Conservation (phyloP, 106 monocot species). For the Platanthera zijinensis region DNA sequence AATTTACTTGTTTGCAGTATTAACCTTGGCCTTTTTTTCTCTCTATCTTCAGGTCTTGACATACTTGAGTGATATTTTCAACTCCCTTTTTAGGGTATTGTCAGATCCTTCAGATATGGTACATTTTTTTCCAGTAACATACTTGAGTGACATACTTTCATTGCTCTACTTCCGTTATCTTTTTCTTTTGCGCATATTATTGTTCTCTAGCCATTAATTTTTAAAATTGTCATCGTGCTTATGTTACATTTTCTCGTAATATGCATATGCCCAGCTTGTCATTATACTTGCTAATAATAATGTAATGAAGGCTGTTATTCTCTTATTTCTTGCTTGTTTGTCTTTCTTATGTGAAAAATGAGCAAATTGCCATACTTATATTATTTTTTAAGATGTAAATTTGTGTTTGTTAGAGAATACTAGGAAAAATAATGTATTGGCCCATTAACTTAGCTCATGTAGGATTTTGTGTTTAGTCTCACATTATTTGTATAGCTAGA, state of each 20-base stretch:
- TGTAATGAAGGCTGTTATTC: not conserved
- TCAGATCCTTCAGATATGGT: conserved; percentile 98
- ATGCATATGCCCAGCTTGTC: not conserved
- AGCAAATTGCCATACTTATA: not conserved
- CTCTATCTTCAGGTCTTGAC: conserved; percentile 56
- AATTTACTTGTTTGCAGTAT: not conserved
- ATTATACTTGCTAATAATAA: not conserved
- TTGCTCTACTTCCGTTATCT: not conserved
- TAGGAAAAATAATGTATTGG: too few relatives aligned
- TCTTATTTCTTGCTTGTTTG: not conserved
- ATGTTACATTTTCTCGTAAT: not conserved
- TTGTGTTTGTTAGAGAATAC: not conserved
- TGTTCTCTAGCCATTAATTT: not conserved
- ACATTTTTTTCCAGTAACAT: not conserved
- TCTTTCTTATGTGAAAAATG: not conserved
- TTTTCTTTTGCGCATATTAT: not conserved
- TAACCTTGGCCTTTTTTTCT: not conserved
- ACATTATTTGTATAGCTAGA: too few relatives aligned
- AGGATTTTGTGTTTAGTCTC: too few relatives aligned
- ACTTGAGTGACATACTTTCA: too few relatives aligned
- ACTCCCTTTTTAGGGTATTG: conserved; percentile 71
- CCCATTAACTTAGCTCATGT: too few relatives aligned
- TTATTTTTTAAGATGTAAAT: not conserved
- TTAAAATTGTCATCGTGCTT: not conserved
- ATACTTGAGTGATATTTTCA: conserved; percentile 83